phyloP scores from a whole-genome alignment of 352 stramenopile genomes.

The Plasmopara viticola region DNA sequence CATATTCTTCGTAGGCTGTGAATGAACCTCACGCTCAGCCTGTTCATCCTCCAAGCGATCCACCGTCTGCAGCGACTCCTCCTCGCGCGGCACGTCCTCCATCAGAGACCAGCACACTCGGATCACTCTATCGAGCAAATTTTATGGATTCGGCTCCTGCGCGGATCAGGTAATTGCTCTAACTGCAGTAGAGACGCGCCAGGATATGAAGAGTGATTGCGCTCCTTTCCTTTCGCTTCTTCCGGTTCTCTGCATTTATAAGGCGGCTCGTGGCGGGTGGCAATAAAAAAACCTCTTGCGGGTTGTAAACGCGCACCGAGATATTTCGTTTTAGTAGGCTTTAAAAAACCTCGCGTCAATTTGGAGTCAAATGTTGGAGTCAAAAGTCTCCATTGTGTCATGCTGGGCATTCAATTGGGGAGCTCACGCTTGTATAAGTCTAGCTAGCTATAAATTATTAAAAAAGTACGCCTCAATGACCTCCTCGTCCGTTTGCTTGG shows the following conservation, averaged over 20 bases:
- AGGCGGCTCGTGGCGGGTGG: conserved; percentile 11
- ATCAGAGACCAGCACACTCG: conserved; percentile 5
- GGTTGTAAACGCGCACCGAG: conserved; percentile 9
- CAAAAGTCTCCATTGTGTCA: background rate
- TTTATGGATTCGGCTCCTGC: background rate
- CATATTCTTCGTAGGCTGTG: conserved; percentile 2
- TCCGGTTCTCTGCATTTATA: conserved; percentile 29
- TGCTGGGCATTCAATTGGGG: no score
- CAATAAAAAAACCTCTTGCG: conserved; percentile 14
- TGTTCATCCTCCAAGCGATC: conserved; percentile 2
- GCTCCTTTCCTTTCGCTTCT: conserved; percentile 25
- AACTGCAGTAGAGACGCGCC: conserved; percentile 11
- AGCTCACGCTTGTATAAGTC: background rate
- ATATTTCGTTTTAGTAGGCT: conserved; percentile 1
- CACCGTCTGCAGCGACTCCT: conserved; percentile 7
- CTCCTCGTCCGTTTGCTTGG: no score
- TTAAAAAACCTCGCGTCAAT: conserved; percentile 14
- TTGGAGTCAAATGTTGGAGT: background rate
- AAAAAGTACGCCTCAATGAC: no score
- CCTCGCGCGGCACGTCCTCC: conserved; percentile 19
- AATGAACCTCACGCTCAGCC: background rate
- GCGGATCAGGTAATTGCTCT: conserved; percentile 10
- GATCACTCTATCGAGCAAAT: conserved; percentile 1
- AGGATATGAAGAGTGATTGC: conserved; percentile 27
- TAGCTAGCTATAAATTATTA: background rate